A percentile compares a stretch with the other conserved stretches of the same genome.
Conservation (phyloP, 495 filamentous ascomycete species). For the Jackrogersella multiformis region DNA sequence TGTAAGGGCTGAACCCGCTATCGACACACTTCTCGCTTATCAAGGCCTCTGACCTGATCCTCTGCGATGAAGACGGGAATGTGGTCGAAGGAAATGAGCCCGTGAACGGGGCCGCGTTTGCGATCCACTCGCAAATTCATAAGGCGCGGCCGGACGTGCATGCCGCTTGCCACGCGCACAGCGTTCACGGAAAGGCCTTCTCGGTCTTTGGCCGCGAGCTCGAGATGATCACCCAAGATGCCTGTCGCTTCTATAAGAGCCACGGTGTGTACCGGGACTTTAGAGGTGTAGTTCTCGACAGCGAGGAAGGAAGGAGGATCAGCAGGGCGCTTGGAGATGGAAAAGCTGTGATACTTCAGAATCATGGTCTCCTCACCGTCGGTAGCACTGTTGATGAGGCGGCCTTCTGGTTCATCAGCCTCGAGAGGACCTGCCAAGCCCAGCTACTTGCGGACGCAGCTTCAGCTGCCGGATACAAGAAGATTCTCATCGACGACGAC, state of each 20-base stretch:
- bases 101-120: slow-evolving; percentile 69
- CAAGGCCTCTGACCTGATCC: slow-evolving; percentile 60
- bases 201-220: slow-evolving; percentile 59
- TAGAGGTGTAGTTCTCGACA: slow-evolving; percentile 63
- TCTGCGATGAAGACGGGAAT: slow-evolving; percentile 62
- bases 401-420: slow-evolving; percentile 71
- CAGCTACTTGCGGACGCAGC: slow-evolving; percentile 73
- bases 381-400: slow-evolving; percentile 72
- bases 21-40: slow-evolving; percentile 67
- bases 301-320: slow-evolving; percentile 69
- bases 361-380: slow-evolving; percentile 73
- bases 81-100: slow-evolving; percentile 59
- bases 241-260: slow-evolving; percentile 65
- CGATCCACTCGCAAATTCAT: slow-evolving; percentile 65
- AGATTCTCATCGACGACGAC: slow-evolving; percentile 62
- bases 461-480: slow-evolving; percentile 65
- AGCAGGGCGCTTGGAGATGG: slow-evolving; percentile 66
- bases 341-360: slow-evolving; percentile 73
- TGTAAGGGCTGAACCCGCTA: slow-evolving; percentile 59
- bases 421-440: slow-evolving; percentile 72
- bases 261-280: slow-evolving; percentile 52
- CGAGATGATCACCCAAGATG: slow-evolving; percentile 59
- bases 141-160: slow-evolving; percentile 60
- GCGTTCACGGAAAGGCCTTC: slow-evolving; percentile 60
- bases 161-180: slow-evolving; percentile 62